phyloP scores from a whole-genome alignment of 768 basidiomycete species.

The Tephrocybe rancida region DNA sequence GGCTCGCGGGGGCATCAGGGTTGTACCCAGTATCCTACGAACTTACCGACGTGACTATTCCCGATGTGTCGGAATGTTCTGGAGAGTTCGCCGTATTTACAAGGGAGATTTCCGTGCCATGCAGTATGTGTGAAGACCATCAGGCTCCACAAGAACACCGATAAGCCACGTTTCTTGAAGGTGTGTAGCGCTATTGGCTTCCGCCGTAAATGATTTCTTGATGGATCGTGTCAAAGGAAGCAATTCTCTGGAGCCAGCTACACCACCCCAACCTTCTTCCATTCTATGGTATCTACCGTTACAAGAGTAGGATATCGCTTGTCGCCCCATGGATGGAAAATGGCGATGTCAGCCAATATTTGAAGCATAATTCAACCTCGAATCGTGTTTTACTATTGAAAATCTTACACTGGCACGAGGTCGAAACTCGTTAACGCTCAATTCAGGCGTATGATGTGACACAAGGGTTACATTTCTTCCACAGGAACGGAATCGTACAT shows the following conservation, averaged over 20 bases:
- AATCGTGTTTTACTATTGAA: constrained; percentile 4
- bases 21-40: background rate
- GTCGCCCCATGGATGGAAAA: too few relatives aligned
- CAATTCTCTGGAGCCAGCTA: constrained; percentile 8
- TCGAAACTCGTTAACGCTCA: background rate
- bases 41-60: background rate
- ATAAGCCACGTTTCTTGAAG: background rate
- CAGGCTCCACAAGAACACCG: background rate
- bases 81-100: constrained; percentile 2
- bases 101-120: background rate
- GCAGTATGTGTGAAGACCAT: constrained; percentile 2
- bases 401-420: background rate
- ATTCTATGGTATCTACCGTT: constrained; percentile 6
- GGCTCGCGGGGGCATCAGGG: background rate
- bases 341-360: too few relatives aligned
- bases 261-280: constrained; percentile 10
- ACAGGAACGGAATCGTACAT: constrained; percentile 8
- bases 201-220: too few relatives aligned
- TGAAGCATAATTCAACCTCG: background rate
- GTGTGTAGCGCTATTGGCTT: too few relatives aligned
- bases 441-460: constrained; percentile 6
- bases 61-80: background rate
- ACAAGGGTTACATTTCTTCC: constrained; percentile 3
- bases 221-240: constrained; percentile 7
- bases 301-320: background rate